Conservation (phyloP, 192 early-diverging fungal species). For the Kickxella alabastrina region DNA sequence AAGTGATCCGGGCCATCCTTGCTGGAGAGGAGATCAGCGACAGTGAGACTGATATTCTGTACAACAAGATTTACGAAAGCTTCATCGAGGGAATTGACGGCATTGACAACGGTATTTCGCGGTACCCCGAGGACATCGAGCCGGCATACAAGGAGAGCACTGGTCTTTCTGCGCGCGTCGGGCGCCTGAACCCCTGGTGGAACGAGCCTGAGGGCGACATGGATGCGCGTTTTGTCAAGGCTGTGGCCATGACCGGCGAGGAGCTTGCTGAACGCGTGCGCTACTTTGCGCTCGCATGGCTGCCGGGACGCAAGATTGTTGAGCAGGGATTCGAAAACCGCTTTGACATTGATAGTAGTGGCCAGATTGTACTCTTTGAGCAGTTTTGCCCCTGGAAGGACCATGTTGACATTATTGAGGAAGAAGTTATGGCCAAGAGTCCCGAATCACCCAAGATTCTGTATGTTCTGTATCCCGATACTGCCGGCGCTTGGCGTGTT, state of each 20-base stretch:
- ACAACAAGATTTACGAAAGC: conserved; percentile 79
- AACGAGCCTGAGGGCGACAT: conserved; percentile 78
- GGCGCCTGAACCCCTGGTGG: conserved; percentile 91
- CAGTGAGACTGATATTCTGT: conserved; percentile 62
- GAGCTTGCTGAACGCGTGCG: conserved; percentile 68
- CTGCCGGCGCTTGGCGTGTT: conserved; percentile 66
- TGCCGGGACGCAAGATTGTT: conserved; percentile 86
- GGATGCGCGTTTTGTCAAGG: conserved; percentile 64
- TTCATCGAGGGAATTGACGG: conserved; percentile 79
- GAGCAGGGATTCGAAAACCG: conserved; percentile 60
- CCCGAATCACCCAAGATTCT: conserved; percentile 52
- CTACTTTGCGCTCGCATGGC: conserved; percentile 74
- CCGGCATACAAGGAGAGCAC: conserved; percentile 82
- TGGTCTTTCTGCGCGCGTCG: conserved; percentile 74
- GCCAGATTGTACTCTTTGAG: conserved; percentile 79
- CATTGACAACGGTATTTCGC: conserved; percentile 90
- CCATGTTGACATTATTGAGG: conserved; percentile 71
- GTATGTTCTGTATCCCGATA: conserved; percentile 79
- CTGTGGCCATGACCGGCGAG: conserved; percentile 70
- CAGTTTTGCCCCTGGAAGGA: conserved; percentile 93
- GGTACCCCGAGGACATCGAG: conserved; percentile 75
- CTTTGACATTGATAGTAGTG: conserved; percentile 63
- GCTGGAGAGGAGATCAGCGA: conserved; percentile 39
- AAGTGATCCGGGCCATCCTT: conserved; percentile 60
- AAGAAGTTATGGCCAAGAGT: conserved; percentile 52